Percentiles rank a stretch among this genome's conserved stretches.
These are phyloP conservation scores for Cercospora zeina DNA, from an alignment of 2,329 filamentous ascomycete species.

Conservation along the genomic window DNA sequence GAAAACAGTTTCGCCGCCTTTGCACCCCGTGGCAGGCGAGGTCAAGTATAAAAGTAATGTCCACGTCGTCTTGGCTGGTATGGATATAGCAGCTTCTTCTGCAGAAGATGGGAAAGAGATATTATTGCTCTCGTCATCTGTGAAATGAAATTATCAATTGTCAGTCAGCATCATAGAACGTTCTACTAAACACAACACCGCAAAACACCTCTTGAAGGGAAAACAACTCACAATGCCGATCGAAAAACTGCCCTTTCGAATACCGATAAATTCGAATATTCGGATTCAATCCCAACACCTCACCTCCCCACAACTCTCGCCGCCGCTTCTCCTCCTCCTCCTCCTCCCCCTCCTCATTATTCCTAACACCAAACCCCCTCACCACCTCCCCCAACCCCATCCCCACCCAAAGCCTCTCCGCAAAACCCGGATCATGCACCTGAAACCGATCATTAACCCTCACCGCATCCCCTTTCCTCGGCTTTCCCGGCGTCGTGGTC, in stretches of 20 bases:
- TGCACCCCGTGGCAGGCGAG: conserved; percentile 69
- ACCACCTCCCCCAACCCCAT: conserved; percentile 70
- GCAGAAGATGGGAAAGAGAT: conserved; percentile 59
- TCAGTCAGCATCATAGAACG: conserved; percentile 8
- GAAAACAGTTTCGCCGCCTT: conserved; percentile 88
- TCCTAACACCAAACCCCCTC: conserved; percentile 42
- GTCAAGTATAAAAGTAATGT: conserved; percentile 87
- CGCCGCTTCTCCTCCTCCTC: conserved; percentile 38
- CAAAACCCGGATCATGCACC: conserved; percentile 72
- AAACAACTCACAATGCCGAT: conserved; percentile 74
- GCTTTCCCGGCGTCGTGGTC: conserved; percentile 73
- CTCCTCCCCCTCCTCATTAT: conserved; percentile 34
- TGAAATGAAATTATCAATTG: too few species aligned
- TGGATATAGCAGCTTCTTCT: conserved; percentile 43
- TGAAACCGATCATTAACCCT: conserved; percentile 90
- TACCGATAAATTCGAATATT: conserved; percentile 92
- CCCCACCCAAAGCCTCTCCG: conserved; percentile 70
- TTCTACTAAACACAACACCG: too few species aligned
- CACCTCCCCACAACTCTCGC: conserved; percentile 68
- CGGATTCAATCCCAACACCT: conserved; percentile 78
- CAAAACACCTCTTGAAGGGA: too few species aligned
- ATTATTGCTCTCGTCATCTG: conserved; percentile 84
- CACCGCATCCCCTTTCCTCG: conserved; percentile 76
- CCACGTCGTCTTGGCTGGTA: conserved; percentile 76
- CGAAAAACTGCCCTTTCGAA: conserved; percentile 82